Evolutionary conservation across 345 rosid species (phyloP).

Genomic region (Cardamine resedifolia): DNA sequence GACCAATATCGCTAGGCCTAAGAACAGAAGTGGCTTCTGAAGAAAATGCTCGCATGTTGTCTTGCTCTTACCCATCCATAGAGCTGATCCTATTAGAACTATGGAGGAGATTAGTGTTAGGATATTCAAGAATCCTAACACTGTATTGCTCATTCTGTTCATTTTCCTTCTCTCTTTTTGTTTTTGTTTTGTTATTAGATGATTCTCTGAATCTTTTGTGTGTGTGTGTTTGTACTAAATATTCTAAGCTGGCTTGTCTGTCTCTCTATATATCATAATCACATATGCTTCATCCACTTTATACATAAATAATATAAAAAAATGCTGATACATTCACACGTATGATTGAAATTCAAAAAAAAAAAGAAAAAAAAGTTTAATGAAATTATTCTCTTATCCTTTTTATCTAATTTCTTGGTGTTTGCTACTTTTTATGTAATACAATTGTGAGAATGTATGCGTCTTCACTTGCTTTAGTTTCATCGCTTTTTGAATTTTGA

Average conservation of each 20-base stretch:
- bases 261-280: constrained; percentile 13
- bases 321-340: constrained; percentile 23
- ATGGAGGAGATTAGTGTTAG: constrained; percentile 79
- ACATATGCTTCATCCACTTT: constrained; percentile 28
- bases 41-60: constrained; percentile 82
- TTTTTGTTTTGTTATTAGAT: neutral
- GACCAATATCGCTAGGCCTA: constrained; percentile 69
- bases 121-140: constrained; percentile 77
- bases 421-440: constrained; percentile 34
- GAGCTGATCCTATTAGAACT: constrained; percentile 81
- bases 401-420: constrained; percentile 20
- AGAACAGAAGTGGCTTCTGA: constrained; percentile 74
- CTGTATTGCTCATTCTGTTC: constrained; percentile 82
- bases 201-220: constrained; percentile 23
- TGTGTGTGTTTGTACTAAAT: neutral
- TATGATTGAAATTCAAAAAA: constrained; percentile 11
- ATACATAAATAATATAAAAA: neutral
- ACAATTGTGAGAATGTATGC: no score
- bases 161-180: constrained; percentile 34
- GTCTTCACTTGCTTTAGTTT: constrained; percentile 33
- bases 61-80: constrained; percentile 85
- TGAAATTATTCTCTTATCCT: constrained; percentile 21
- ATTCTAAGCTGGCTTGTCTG: constrained; percentile 13
- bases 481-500: constrained; percentile 25
- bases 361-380: constrained; percentile 5